These are phyloP conservation scores for Onygenales sp. DNA, from an alignment of 2,329 filamentous ascomycete species.

Conservation along the genomic window DNA sequence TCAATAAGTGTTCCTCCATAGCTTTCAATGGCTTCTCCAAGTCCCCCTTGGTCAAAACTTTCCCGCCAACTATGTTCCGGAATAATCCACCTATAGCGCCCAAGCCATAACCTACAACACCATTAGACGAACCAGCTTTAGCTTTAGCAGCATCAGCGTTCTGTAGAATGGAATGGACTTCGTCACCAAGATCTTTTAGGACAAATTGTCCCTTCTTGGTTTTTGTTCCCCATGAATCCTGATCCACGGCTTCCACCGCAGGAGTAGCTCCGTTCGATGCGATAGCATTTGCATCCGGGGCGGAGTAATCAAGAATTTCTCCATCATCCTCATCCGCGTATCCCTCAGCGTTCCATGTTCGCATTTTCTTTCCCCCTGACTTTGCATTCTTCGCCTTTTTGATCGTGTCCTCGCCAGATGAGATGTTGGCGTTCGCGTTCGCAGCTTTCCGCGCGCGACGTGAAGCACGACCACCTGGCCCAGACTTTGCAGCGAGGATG, in stretches of 20 bases:
- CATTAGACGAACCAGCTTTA: conserved; percentile 40
- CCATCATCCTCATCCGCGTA: conserved; percentile 74
- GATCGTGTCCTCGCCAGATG: conserved; percentile 73
- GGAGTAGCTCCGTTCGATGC: conserved; percentile 42
- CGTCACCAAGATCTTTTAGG: conserved; percentile 83
- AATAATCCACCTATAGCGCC: conserved; percentile 82
- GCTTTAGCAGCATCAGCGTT: conserved; percentile 60
- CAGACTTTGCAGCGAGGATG: conserved; percentile 37
- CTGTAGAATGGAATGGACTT: conserved; percentile 82
- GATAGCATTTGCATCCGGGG: conserved; percentile 41
- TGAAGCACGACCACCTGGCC: conserved; percentile 67
- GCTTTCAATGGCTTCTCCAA: conserved; percentile 86
- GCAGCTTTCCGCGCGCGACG: conserved; percentile 67
- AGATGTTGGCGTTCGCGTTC: conserved; percentile 40
- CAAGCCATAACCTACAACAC: conserved; percentile 68
- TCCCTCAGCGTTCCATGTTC: conserved; percentile 88
- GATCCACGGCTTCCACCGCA: conserved; percentile 63
- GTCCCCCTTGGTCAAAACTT: conserved; percentile 79
- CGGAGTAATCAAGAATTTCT: conserved; percentile 83
- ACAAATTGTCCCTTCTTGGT: conserved; percentile 88
- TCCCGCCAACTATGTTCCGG: conserved; percentile 89
- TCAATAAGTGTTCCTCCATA: conserved; percentile 89
- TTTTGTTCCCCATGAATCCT: conserved; percentile 73
- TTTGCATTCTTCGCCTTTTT: conserved; percentile 47
- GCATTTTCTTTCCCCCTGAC: conserved; percentile 65